Percentiles rank a stretch among this genome's conserved stretches.
These are phyloP conservation scores for Rhynchospora tenuis DNA, from an alignment of 176 grass and related monocot genomes.

Conservation along the genomic window DNA sequence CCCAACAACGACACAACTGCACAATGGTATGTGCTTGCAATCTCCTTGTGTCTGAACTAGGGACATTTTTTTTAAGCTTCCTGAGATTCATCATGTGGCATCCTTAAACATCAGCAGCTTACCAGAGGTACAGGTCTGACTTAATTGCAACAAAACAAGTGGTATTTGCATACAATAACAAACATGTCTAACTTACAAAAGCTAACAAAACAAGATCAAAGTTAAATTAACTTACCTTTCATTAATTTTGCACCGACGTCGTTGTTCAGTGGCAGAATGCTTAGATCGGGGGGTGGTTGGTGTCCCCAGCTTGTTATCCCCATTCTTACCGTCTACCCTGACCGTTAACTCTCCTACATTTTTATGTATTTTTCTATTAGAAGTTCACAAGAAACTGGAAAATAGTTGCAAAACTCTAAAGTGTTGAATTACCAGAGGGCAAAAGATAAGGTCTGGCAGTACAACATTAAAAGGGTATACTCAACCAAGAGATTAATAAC, in stretches of 20 bases:
- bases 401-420: neutral
- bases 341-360: conserved; percentile 18
- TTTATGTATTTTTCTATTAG: neutral
- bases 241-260: conserved; percentile 48
- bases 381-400: neutral
- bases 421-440: neutral
- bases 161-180: neutral
- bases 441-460: neutral
- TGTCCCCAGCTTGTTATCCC: conserved; percentile 27
- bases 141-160: neutral
- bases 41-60: too few species aligned
- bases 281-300: conserved; percentile 37
- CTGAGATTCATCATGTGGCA: too few species aligned
- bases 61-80: too few species aligned
- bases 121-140: neutral
- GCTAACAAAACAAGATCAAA: conserved; percentile 2
- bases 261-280: conserved; percentile 45
- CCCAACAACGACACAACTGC: too few species aligned
- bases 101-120: neutral
- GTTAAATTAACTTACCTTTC: conserved; percentile 25
- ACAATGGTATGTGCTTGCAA: too few species aligned
- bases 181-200: neutral
- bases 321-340: conserved; percentile 24
- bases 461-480: neutral
- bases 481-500: neutral